Percentiles rank a stretch among this genome's conserved stretches.
Evolutionary conservation across 2,329 filamentous ascomycete species (phyloP).

Genomic region (Botrytis cinerea): DNA sequence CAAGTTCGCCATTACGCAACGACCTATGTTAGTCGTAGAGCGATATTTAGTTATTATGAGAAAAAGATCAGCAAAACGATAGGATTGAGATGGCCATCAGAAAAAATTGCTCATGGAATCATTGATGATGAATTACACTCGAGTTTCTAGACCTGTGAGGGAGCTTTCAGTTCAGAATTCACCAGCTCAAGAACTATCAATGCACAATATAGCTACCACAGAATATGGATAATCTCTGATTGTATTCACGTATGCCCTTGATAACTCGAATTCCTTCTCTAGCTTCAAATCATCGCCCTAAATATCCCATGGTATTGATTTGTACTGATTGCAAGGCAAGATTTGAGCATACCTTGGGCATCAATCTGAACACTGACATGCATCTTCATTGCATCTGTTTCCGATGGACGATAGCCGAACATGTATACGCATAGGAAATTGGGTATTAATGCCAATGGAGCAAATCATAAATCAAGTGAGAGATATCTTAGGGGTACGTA

Average conservation of each 20-base stretch:
- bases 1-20: neutral
- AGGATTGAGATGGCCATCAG: neutral
- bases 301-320: neutral
- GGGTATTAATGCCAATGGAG: neutral
- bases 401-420: neutral
- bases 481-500: neutral
- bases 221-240: neutral
- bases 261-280: neutral
- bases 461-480: neutral
- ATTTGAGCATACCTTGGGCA: neutral
- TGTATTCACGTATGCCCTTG: neutral
- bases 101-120: neutral
- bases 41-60: neutral
- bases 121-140: neutral
- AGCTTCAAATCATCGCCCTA: neutral
- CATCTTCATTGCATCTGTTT: neutral
- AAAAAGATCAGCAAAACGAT: neutral
- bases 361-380: neutral
- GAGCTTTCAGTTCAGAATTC: neutral
- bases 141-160: neutral
- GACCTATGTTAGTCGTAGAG: neutral
- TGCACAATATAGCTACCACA: neutral
- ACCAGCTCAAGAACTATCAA: neutral
- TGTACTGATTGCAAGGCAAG: neutral
- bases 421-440: too few species aligned